phyloP scores from a whole-genome alignment of 495 filamentous ascomycete genomes.

The Neohortaea acidophila region DNA sequence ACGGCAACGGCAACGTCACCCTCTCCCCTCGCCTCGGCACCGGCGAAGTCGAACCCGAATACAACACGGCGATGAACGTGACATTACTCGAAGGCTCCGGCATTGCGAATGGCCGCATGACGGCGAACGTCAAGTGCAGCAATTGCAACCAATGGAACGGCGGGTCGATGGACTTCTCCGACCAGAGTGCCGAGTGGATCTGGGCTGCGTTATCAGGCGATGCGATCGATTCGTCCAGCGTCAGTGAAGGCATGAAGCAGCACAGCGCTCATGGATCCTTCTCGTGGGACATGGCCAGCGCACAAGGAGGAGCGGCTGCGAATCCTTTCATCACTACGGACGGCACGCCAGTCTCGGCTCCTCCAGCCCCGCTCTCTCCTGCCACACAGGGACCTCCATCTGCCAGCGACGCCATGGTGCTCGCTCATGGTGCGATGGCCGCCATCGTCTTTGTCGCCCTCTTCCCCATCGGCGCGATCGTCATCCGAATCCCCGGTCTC shows the following conservation, averaged over 20 bases:
- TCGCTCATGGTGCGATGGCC: constrained; percentile 18
- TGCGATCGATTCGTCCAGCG: constrained; percentile 38
- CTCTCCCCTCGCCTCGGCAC: constrained; percentile 23
- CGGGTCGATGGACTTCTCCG: constrained; percentile 30
- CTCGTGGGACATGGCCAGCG: constrained; percentile 38
- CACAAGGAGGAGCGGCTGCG: constrained; percentile 30
- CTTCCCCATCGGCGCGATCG: constrained; percentile 21
- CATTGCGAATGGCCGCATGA: constrained; percentile 23
- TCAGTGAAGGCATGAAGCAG: constrained; percentile 34
- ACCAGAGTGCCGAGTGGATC: constrained; percentile 43
- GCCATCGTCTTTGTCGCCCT: constrained; percentile 19
- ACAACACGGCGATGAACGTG: constrained; percentile 19
- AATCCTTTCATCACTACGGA: background rate
- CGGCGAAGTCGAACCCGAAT: constrained; percentile 18
- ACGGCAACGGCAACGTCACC: constrained; percentile 26
- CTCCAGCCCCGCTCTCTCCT: background rate
- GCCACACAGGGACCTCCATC: too few species aligned
- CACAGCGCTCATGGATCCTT: constrained; percentile 44
- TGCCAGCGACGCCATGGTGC: background rate
- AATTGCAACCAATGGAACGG: constrained; percentile 44
- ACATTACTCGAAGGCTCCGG: constrained; percentile 26
- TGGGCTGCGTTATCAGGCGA: constrained; percentile 45
- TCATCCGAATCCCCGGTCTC: constrained; percentile 15
- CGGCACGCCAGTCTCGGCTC: background rate
- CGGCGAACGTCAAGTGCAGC: constrained; percentile 28